Evolutionary conservation across 306 rosid genomes (phyloP), one percentile per base, ranked within the genome.

Genomic region (Luffa acutangula): DNA sequence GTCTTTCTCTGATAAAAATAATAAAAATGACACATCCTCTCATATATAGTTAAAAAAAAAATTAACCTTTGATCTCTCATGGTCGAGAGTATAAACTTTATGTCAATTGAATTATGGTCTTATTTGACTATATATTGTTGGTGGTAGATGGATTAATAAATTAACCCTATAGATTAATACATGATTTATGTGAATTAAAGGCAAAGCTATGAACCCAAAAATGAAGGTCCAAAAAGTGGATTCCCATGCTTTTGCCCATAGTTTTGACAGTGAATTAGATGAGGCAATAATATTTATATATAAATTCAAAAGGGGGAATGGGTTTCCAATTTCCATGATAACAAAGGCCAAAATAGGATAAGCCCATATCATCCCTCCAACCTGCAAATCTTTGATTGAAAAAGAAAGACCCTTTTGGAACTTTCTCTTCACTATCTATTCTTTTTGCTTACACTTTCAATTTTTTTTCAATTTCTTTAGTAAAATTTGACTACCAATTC

Each of bases 161-260:
- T 39, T 39, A 39, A 39, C 42, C 5, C 42, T 3, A 4, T 39
- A 3, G 5, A 39, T 39, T 39, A 39, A 39, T 39, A 39, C 42
- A 39, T 39, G 20, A 53, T 5, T 52, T 18, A 54, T 54, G 3
- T n/a, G 3, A 54, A n/a, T 18, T 7, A 54, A 54, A 54, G 11
- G 10, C 14, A 9, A n/a, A 58, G 14, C 17, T 10, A 12, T 4
- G 69, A 14, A 62, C 14, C 75, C 31, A 15, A 65, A 39, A 65
- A 65, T 57, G 33, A 20, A 57, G 6, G 31, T 21, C 31, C 64
- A 21, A 60, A 3, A 4, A 60, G 33, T 69, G 53, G 53, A 69
- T 69, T 69, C 53, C 53, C 75, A 69, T 69, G 75, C 75, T 73
- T 31, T 73, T 73, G 78, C 78, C 78, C 78, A 73, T 73, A 73